Percentiles rank a stretch among this genome's conserved stretches.
These are phyloP conservation scores for Olyra latifolia DNA, from an alignment of 176 grass and related monocot species.

Conservation along the genomic window DNA sequence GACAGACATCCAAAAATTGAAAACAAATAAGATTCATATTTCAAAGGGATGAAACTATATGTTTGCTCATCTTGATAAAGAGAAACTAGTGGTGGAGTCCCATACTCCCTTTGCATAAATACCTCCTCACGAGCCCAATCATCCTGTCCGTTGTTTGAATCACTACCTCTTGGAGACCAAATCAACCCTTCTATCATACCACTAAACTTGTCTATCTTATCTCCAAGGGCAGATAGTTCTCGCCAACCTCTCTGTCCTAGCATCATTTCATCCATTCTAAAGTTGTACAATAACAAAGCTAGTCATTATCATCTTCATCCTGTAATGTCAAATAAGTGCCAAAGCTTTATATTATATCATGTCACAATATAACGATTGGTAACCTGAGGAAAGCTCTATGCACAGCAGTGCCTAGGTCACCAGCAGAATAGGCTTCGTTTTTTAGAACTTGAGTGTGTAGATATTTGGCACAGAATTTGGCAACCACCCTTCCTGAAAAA, in stretches of 20 bases:
- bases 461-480: conserved; percentile 98
- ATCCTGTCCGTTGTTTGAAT: conserved; percentile 53
- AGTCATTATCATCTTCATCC: conserved; percentile 5
- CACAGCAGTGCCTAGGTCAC: conserved; percentile 73
- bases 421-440: conserved; percentile 66
- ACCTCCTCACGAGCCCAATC: conserved; percentile 73
- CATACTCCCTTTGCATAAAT: conserved; percentile 23
- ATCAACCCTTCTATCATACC: conserved; percentile 99
- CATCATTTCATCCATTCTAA: conserved; percentile 99
- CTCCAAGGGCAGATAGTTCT: conserved; percentile 83
- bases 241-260: conserved; percentile 95
- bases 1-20: conserved; percentile 9
- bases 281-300: conserved; percentile 24
- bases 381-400: conserved; percentile 92
- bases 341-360: conserved; percentile 26
- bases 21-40: neutral
- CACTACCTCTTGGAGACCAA: conserved; percentile 75
- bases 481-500: conserved; percentile 78
- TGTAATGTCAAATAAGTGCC: conserved; percentile 23
- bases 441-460: conserved; percentile 85
- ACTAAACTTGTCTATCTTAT: conserved; percentile 93
- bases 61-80: neutral
- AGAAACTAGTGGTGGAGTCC: no score
- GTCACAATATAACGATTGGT: neutral
- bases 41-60: neutral